Evolutionary conservation across 2,329 filamentous ascomycete genomes (phyloP).

Genomic region (Alternaria longipes): DNA sequence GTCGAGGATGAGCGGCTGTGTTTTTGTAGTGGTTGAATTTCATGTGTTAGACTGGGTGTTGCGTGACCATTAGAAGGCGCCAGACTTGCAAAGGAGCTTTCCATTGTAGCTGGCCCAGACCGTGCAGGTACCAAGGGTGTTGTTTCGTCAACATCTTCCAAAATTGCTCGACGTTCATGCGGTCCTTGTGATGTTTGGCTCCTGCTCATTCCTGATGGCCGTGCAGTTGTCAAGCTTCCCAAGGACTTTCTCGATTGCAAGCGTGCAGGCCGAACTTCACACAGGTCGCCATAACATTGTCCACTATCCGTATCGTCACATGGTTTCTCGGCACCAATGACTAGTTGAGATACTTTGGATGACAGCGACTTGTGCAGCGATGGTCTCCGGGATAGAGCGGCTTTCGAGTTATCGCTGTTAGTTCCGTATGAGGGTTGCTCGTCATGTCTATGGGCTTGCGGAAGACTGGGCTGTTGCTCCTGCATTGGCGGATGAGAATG

Average conservation of each 20-base stretch:
- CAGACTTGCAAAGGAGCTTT: conserved; percentile 30
- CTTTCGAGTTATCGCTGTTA: conserved; percentile 20
- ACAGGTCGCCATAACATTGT: conserved; percentile 68
- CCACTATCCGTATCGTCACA: conserved; percentile 67
- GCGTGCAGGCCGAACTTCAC: conserved; percentile 46
- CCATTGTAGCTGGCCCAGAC: conserved; percentile 37
- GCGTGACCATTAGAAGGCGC: conserved; percentile 22
- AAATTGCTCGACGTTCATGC: conserved; percentile 42
- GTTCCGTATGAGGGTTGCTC: conserved; percentile 33
- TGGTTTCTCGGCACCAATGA: conserved; percentile 55
- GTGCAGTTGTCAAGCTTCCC: conserved; percentile 23
- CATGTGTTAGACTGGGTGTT: conserved; percentile 2
- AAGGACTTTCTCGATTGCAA: conserved; percentile 30
- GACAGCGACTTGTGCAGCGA: conserved; percentile 55
- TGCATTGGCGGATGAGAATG: conserved; percentile 33
- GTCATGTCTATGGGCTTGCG: conserved; percentile 21
- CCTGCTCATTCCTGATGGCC: conserved; percentile 33
- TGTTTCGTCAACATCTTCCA: conserved; percentile 42
- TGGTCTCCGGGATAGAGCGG: conserved; percentile 40
- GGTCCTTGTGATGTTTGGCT: conserved; percentile 34
- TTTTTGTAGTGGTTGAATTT: conserved; percentile 18
- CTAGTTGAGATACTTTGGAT: conserved; percentile 58
- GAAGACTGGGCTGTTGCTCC: conserved; percentile 28
- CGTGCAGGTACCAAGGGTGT: conserved; percentile 32
- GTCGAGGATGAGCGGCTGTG: conserved; percentile 25